phyloP scores from a whole-genome alignment of 352 stramenopile genomes.

The Thraustochytrium striatum region DNA sequence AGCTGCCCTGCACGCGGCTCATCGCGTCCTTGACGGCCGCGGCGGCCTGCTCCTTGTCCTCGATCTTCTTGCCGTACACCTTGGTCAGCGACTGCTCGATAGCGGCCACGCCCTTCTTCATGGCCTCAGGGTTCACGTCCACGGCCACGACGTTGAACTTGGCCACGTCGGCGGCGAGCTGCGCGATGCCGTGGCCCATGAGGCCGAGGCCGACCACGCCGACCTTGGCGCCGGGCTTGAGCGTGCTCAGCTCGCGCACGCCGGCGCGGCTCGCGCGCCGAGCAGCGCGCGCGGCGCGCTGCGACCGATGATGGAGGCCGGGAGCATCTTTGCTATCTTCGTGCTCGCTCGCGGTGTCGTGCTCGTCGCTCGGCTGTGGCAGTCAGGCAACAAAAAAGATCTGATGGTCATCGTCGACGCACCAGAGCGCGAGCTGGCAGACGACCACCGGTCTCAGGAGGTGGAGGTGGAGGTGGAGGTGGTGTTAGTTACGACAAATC shows the following conservation, averaged over 20 bases:
- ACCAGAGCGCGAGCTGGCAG: no score
- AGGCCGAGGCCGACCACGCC: conserved; percentile 91
- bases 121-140: conserved; percentile 66
- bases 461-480: no score
- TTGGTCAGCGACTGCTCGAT: conserved; percentile 87
- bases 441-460: no score
- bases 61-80: conserved; percentile 70
- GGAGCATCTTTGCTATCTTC: no score
- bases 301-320: no score
- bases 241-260: conserved; percentile 12
- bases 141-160: conserved; percentile 76
- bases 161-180: conserved; percentile 73
- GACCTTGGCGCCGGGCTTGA: conserved; percentile 60
- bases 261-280: no score
- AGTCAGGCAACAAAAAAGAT: no score
- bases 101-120: conserved; percentile 72
- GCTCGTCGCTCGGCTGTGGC: no score
- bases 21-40: conserved; percentile 70
- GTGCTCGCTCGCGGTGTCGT: no score
- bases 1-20: conserved; percentile 78
- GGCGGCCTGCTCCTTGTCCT: conserved; percentile 74
- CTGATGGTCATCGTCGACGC: no score
- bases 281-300: no score
- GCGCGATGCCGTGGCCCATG: conserved; percentile 95
- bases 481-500: no score